Evolutionary conservation across 2,329 filamentous ascomycete species (phyloP).

Genomic region (Penicillium sp.): DNA sequence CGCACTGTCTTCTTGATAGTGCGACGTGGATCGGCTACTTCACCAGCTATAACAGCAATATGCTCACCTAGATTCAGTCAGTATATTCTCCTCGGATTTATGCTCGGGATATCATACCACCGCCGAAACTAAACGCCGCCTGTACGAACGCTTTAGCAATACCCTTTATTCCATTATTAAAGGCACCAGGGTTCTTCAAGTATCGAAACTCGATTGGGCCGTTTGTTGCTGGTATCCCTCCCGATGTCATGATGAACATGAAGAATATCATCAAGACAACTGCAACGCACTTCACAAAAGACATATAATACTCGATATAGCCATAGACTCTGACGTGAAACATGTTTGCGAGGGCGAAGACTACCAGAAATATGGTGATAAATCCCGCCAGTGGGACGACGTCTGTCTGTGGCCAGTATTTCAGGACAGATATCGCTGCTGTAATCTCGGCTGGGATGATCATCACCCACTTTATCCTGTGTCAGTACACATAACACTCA

Average conservation of each 20-base stretch:
- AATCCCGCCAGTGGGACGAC: slow-evolving; percentile 31
- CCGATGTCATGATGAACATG: slow-evolving; percentile 38
- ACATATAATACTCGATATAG: slow-evolving; percentile 33
- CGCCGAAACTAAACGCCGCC: slow-evolving; percentile 35
- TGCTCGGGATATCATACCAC: slow-evolving; percentile 14
- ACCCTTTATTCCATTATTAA: slow-evolving; percentile 35
- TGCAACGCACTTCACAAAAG: slow-evolving; percentile 32
- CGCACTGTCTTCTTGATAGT: slow-evolving; percentile 33
- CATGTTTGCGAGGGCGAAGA: slow-evolving; percentile 28
- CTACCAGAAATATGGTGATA: slow-evolving; percentile 34
- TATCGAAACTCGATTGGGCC: slow-evolving; percentile 35
- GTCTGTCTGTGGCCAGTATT: slow-evolving; percentile 33
- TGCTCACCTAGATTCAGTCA: slow-evolving; percentile 24
- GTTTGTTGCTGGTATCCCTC: slow-evolving; percentile 32
- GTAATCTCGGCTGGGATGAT: slow-evolving; percentile 37
- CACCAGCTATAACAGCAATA: slow-evolving; percentile 36
- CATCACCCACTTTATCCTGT: slow-evolving; percentile 28
- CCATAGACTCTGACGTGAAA: slow-evolving; percentile 32
- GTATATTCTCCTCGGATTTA: not conserved
- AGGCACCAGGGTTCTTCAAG: slow-evolving; percentile 29
- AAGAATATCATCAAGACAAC: slow-evolving; percentile 35
- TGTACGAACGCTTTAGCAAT: slow-evolving; percentile 37
- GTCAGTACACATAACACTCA: not conserved
- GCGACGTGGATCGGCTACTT: slow-evolving; percentile 28
- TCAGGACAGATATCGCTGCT: slow-evolving; percentile 32